Percentiles rank a stretch among this genome's conserved stretches.
phyloP scores from a whole-genome alignment of 2,329 filamentous ascomycete species.

The Penicillium sp. region DNA sequence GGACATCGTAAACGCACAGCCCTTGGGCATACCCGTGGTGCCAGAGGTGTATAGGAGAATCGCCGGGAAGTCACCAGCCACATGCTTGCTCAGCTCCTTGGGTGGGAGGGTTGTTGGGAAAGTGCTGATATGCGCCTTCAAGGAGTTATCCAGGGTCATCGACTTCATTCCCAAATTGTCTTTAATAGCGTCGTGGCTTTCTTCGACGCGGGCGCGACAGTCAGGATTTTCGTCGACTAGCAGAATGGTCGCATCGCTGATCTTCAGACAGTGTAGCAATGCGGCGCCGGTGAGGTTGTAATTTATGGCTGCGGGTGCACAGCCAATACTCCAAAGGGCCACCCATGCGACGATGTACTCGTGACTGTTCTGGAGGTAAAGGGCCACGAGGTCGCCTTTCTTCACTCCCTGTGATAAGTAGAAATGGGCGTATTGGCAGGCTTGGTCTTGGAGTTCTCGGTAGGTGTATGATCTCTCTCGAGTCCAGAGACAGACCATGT shows the following conservation, averaged over 20 bases:
- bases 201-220: constrained; percentile 59
- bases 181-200: constrained; percentile 49
- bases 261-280: constrained; percentile 63
- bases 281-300: constrained; percentile 65
- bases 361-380: constrained; percentile 67
- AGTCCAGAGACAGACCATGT: constrained; percentile 66
- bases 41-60: constrained; percentile 73
- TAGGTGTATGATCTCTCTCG: constrained; percentile 62
- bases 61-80: constrained; percentile 57
- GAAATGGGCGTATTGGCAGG: constrained; percentile 62
- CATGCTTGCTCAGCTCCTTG: constrained; percentile 55
- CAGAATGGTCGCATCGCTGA: constrained; percentile 57
- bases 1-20: constrained; percentile 59
- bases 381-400: constrained; percentile 61
- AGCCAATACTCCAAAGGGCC: constrained; percentile 64
- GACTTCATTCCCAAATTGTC: constrained; percentile 60
- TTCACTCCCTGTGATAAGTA: constrained; percentile 60
- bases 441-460: constrained; percentile 55
- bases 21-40: constrained; percentile 75
- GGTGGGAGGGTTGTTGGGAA: constrained; percentile 54
- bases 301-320: constrained; percentile 70
- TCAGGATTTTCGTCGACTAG: constrained; percentile 59
- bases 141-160: constrained; percentile 52
- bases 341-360: constrained; percentile 68
- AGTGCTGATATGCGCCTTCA: constrained; percentile 50